Evolutionary conservation across 148 eudicot genomes (phyloP), one percentile per base, ranked within the genome.

Genomic region (Tetragonia tetragonoides): DNA sequence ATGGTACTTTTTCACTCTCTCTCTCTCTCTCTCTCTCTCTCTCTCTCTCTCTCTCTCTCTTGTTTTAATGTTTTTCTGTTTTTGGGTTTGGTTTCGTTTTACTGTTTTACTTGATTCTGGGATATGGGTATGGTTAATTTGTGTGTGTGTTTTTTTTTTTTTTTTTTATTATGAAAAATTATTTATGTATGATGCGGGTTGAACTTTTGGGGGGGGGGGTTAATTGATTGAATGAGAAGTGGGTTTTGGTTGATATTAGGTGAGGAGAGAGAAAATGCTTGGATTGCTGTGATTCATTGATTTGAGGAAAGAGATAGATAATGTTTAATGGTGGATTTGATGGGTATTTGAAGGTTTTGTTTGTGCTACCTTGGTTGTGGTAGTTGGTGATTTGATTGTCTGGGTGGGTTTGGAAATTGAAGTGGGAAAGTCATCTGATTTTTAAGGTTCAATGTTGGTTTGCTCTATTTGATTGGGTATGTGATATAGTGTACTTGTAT

Each of bases 1-100:
- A 56, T 64, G 89, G 89, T 85, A 60, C n/a, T n/a, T 60, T 47
- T 16, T 40, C 56, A 28, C n/a, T 65, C 6, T 37, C 23, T 40
- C 18, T 38, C 10, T 6, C 5, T 54, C 1, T 28, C 7, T 56
- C 23, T 53, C 3, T 11, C 37, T 4, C 7, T 4, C 44, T 28
- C 3, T 69, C 7, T 46, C 12, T 3, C 10, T 46, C 6, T 46
- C 10, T 3, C 37, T 2, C 9, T 2, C 34, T 23, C 11, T 47
- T 4, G 18, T 10, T 10, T 46, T 10, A 3, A 10, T 47, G 7
- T 23, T 44, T 75, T 39, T 14, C 59, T 51, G 53, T n/a, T 59
- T 21, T 67, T 69, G 34, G 42, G 20, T 3, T 21, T 51, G 56
- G 14, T 8, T 7, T n/a, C 7, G n/a, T 60, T 60, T 17, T 17